These are phyloP conservation scores for Nicotiana otophora DNA, from an alignment of 257 asterid genomes.

Conservation along the genomic window DNA sequence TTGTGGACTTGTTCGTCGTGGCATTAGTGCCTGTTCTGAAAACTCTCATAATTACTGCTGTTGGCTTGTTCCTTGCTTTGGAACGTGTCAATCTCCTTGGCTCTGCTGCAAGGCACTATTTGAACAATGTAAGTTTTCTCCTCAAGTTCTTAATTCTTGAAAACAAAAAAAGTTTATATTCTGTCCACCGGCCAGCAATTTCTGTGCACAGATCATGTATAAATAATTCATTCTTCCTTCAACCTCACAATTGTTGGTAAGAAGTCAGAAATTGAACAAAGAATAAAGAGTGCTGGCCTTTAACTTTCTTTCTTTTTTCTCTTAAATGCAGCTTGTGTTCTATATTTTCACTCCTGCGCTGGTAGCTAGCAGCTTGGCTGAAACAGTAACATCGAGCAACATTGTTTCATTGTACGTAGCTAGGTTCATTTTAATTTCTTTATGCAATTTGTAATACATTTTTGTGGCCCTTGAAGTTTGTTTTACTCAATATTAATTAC, in stretches of 20 bases:
- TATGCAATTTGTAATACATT: neutral
- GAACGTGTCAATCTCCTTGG: slow-evolving; percentile 24
- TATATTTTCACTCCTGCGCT: slow-evolving; percentile 27
- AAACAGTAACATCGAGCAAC: slow-evolving; percentile 23
- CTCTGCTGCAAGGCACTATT: slow-evolving; percentile 19
- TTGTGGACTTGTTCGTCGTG: slow-evolving; percentile 23
- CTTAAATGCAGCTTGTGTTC: slow-evolving; percentile 28
- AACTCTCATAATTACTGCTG: slow-evolving; percentile 23
- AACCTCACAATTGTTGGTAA: neutral
- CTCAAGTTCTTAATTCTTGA: neutral
- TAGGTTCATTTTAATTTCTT: neutral
- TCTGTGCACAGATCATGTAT: no score
- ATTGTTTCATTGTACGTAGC: slow-evolving; percentile 13
- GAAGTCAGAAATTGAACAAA: neutral
- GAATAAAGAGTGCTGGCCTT: neutral
- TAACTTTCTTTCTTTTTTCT: neutral
- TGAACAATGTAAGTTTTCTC: slow-evolving; percentile 23
- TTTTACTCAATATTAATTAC: neutral
- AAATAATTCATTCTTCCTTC: no score
- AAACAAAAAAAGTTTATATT: no score
- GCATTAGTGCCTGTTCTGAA: slow-evolving; percentile 33
- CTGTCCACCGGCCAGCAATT: no score
- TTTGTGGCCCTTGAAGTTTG: neutral
- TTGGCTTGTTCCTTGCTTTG: slow-evolving; percentile 30
- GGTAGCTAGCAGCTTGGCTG: slow-evolving; percentile 30